These are phyloP conservation scores for Paraphoma chrysanthemicola DNA, from an alignment of 2,329 filamentous ascomycete species.

Conservation along the genomic window DNA sequence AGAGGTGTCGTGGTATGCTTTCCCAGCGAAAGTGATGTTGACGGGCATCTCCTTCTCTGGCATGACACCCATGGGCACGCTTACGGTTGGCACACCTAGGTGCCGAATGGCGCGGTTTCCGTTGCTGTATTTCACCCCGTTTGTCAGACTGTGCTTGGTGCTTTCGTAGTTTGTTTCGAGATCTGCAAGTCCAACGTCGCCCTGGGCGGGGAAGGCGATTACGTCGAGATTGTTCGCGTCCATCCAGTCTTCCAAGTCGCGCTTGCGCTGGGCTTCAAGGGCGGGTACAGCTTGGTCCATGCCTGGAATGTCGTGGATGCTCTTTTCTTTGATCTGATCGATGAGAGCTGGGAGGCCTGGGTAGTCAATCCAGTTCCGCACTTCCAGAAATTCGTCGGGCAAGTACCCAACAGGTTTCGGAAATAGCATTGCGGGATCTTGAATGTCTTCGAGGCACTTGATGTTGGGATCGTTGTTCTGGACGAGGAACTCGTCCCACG, in stretches of 20 bases:
- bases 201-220: conserved; percentile 59
- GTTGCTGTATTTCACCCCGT: conserved; percentile 63
- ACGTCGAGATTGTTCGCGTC: conserved; percentile 51
- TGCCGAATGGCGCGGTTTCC: conserved; percentile 62
- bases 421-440: conserved; percentile 48
- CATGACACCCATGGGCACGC: conserved; percentile 62
- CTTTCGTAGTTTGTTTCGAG: conserved; percentile 50
- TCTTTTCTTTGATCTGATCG: conserved; percentile 29
- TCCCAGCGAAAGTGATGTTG: conserved; percentile 60
- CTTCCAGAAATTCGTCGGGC: conserved; percentile 49
- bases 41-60: conserved; percentile 58
- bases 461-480: conserved; percentile 51
- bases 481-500: conserved; percentile 61
- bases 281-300: conserved; percentile 53
- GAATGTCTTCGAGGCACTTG: conserved; percentile 48
- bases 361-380: conserved; percentile 51
- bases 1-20: conserved; percentile 55
- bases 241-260: conserved; percentile 61
- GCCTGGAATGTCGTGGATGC: conserved; percentile 53
- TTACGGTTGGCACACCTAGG: conserved; percentile 62
- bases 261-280: conserved; percentile 58
- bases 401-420: conserved; percentile 46
- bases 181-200: conserved; percentile 59
- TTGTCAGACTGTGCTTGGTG: conserved; percentile 50
- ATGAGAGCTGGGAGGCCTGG: conserved; percentile 39